These are phyloP conservation scores for Asterella californica DNA, from an alignment of 225 moss, liverwort and hornwort genomes.

Conservation along the genomic window DNA sequence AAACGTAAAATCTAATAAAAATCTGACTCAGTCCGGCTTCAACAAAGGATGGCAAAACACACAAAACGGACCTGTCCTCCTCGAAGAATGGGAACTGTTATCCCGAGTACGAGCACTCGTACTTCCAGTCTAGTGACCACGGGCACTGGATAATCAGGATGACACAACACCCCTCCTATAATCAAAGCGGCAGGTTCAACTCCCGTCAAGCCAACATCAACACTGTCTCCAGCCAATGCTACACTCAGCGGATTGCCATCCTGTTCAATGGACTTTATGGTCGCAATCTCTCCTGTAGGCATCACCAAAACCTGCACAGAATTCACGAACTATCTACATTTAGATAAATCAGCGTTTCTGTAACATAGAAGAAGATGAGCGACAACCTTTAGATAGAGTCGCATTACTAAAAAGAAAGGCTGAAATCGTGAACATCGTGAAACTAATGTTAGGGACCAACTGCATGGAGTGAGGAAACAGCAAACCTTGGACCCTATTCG, in stretches of 20 bases:
- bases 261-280: conserved; percentile 71
- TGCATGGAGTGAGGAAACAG: neutral
- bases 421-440: neutral
- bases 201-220: conserved; percentile 84
- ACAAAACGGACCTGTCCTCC: conserved; percentile 68
- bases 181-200: conserved; percentile 64
- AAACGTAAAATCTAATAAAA: neutral
- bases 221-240: conserved; percentile 81
- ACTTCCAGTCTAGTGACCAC: conserved; percentile 76
- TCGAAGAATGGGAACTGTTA: conserved; percentile 68
- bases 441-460: too few species aligned
- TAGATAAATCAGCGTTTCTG: neutral
- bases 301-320: conserved; percentile 77
- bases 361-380: neutral
- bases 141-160: conserved; percentile 87
- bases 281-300: conserved; percentile 71
- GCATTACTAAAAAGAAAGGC: neutral
- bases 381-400: neutral
- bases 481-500: conserved; percentile 74
- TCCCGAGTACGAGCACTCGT: conserved; percentile 72
- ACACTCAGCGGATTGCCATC: conserved; percentile 53
- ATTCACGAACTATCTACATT: neutral
- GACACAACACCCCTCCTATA: conserved; percentile 81
- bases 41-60: neutral
- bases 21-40: neutral